These are phyloP conservation scores for Fusarium ramigenum DNA, from an alignment of 2,329 filamentous ascomycete species.

Conservation along the genomic window DNA sequence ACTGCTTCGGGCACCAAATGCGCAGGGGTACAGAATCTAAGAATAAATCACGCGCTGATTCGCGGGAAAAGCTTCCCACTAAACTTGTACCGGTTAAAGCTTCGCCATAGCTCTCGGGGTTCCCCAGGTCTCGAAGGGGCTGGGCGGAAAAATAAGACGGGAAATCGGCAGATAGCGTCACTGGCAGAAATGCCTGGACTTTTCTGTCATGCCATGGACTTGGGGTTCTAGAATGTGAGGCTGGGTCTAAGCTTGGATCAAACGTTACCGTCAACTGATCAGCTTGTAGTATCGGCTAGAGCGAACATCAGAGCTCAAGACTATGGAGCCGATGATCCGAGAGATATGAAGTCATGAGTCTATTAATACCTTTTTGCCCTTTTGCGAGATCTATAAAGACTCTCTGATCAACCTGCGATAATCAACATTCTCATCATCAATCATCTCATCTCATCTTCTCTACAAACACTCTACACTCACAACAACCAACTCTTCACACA, in stretches of 20 bases:
- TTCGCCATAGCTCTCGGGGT: neutral
- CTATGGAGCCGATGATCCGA: neutral
- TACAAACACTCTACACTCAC: slow-evolving; percentile 1
- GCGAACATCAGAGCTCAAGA: slow-evolving; percentile 1
- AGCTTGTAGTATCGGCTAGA: neutral
- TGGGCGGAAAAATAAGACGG: neutral
- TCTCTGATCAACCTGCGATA: neutral
- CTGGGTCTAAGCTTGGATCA: neutral
- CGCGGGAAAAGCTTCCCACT: accelerated
- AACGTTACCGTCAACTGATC: neutral
- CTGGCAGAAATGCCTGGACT: neutral
- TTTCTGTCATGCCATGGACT: neutral
- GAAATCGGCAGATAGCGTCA: accelerated
- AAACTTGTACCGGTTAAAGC: neutral
- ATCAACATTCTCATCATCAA: slow-evolving; percentile 13
- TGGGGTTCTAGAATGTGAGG: neutral
- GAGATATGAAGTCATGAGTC: slow-evolving; percentile 7
- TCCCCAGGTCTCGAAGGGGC: slow-evolving; percentile 1
- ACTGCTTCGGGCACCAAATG: neutral
- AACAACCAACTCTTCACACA: neutral
- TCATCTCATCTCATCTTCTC: slow-evolving; percentile 18
- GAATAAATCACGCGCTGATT: neutral
- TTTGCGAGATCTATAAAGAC: slow-evolving; percentile 16
- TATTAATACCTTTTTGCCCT: slow-evolving; percentile 11
- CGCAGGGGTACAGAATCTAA: neutral